Evolutionary conservation across 371 early-diverging fungal genomes (phyloP), one percentile per base, ranked within the genome.

Genomic region (Mucor racemosus): DNA sequence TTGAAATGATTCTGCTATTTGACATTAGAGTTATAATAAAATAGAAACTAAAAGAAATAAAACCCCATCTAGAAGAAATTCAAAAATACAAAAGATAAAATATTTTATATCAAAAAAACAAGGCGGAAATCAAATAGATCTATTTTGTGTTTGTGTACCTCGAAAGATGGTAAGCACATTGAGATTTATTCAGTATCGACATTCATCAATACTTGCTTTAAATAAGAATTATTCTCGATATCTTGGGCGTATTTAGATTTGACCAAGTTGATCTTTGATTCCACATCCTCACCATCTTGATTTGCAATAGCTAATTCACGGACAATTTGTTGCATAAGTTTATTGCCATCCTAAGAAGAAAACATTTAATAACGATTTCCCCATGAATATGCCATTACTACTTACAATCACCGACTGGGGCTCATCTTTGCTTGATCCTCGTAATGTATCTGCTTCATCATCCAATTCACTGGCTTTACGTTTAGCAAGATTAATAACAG

Each of bases 401-500:
- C 57, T 64, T 56, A 58, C 57, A 35, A 35, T 48, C 13, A 54
- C 63, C 58, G n/a, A 14, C 15, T 48, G 17, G 3, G 35, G 26
- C 26, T 58, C 42, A 36, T 26, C 19, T 3, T 26, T 46, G 15
- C n/a, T 40, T 13, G 50, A 14, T 7, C 66, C 60, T 34, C 59
- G 14, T 3, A 65, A 15, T 35, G 58, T 36, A 40, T 64, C 69
- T 3, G 53, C 54, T 35, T 69, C 83, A 62, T 90, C 87, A 76
- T 96, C 97, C 38, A 97, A 76, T 77, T 95, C 95, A 26, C 86
- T 87, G 7, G 91, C 96, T 75, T 96, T 97, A 10, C 92, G 81
- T 70, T 92, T 94, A 11, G 97, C 95, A 53, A 97, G 76, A 60
- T 81, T 71, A 13, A 97, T 89, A 5, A 96, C 95, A 0, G 86